Conservation (phyloP, 441 rosid genomes). For the Bocquillonia castaneifolia region DNA sequence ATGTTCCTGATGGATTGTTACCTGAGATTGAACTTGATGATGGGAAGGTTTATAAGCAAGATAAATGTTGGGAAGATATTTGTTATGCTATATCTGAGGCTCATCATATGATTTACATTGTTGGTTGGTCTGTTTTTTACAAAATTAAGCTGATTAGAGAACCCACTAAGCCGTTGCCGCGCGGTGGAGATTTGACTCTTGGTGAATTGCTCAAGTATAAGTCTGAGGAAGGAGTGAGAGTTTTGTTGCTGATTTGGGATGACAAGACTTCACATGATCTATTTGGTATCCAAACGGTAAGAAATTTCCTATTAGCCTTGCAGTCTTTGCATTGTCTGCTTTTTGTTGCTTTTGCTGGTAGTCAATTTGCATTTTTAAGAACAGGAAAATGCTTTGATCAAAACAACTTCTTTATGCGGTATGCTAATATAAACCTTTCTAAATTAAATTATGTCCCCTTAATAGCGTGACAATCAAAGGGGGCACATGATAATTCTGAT, state of each 20-base stretch:
- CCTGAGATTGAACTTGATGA: conserved; percentile 49
- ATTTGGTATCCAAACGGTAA: conserved; percentile 57
- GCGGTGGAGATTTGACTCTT: conserved; percentile 75
- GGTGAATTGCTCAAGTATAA: conserved; percentile 91
- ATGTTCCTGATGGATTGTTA: conserved; percentile 42
- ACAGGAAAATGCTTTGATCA: neutral
- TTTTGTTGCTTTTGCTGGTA: neutral
- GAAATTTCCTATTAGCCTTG: conserved; percentile 15
- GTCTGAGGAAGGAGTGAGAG: conserved; percentile 88
- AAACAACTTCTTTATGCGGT: neutral
- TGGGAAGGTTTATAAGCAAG: conserved; percentile 43
- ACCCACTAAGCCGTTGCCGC: conserved; percentile 56
- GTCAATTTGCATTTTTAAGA: neutral
- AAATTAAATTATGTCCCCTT: neutral
- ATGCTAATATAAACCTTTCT: neutral
- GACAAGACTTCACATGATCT: conserved; percentile 78
- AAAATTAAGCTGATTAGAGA: conserved; percentile 75
- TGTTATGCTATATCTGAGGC: conserved; percentile 77
- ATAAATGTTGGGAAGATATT: conserved; percentile 83
- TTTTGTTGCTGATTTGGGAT: conserved; percentile 80
- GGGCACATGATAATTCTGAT: no score
- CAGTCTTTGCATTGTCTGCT: neutral
- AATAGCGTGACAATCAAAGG: neutral
- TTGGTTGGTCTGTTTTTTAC: conserved; percentile 83
- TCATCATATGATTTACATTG: conserved; percentile 78